Evolutionary conservation across 805 yeast genomes (phyloP), one percentile per base, ranked within the genome.

Genomic region (Schizosaccharomyces osmophilus): DNA sequence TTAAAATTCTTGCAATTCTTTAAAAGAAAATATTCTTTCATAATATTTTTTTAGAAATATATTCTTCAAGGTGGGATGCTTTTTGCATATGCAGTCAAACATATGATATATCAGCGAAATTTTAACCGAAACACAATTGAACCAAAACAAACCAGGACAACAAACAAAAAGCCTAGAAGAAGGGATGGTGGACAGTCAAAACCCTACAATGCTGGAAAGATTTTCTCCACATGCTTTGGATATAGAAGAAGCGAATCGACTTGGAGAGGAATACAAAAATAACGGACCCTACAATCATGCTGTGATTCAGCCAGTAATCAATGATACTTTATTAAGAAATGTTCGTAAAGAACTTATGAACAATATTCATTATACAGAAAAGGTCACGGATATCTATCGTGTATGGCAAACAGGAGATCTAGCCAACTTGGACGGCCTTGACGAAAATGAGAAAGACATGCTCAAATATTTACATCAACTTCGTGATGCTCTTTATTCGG

Each of bases 341-440:
- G 97, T 94, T 1, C 78, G 97, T 60, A 79, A 80, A 62, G 98
- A 93, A 70, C 88, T 94, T 31, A 78, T 86, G 65, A 73, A 77
- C 2, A 84, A 88, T 68, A 83, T 93, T 64, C 93, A 86, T 55
- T 93, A 94, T 75, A 88, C 97, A 9, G 81, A 83, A 66, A 93
- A 94, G 71, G 99, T 94, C 71, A 93, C 99, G 0, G 99, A 93
- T 69, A 93, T 93, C 64, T 93, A 93, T 72, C 89, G 87, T 70
- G 95, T 82, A 73, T 73, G 70, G 62, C 78, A 97, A 83, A 75
- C 85, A 80, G 73, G 99, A 84, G 69, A 96, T 72, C 78, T 93
- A 66, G 95, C 96, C 54, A 94, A 93, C 70, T 73, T 93, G 55
- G 84, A 93, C 0, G 96, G 96, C 0, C 75, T 93, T 64, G 80